phyloP scores from a whole-genome alignment of 345 rosid genomes.

The Pugionium cornutum region DNA sequence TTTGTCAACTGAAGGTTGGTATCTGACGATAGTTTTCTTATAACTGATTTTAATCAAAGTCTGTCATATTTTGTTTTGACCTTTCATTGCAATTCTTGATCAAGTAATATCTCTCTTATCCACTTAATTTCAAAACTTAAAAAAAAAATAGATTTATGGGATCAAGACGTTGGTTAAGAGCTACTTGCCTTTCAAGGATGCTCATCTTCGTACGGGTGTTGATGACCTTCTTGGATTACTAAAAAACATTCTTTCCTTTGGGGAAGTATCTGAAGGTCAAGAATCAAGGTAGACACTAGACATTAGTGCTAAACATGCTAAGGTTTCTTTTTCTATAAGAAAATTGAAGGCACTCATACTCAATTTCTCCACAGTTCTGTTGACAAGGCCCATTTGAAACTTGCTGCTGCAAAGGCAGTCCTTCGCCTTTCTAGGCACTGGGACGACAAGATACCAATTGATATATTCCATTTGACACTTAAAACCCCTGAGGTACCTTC shows the following conservation, averaged over 20 bases:
- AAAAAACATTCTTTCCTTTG: constrained; percentile 64
- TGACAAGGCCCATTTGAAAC: constrained; percentile 86
- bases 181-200: constrained; percentile 91
- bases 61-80: constrained; percentile 11
- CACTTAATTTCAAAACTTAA: constrained; percentile 21
- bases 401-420: constrained; percentile 95
- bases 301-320: constrained; percentile 16
- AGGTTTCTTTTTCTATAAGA: constrained; percentile 12
- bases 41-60: neutral
- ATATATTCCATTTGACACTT: constrained; percentile 71
- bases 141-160: constrained; percentile 83
- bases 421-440: constrained; percentile 85
- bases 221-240: constrained; percentile 67
- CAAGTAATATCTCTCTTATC: constrained; percentile 23
- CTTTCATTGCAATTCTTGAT: constrained; percentile 19
- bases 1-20: constrained; percentile 87
- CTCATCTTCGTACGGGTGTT: constrained; percentile 85
- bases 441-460: constrained; percentile 87
- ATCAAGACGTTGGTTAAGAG: constrained; percentile 90
- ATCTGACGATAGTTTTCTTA: constrained; percentile 10
- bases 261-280: constrained; percentile 72
- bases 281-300: constrained; percentile 65
- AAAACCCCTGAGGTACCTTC: constrained; percentile 66
- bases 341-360: constrained; percentile 20
- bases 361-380: constrained; percentile 57